phyloP scores from a whole-genome alignment of 345 rosid genomes.

The Hibiscus mutabilis region DNA sequence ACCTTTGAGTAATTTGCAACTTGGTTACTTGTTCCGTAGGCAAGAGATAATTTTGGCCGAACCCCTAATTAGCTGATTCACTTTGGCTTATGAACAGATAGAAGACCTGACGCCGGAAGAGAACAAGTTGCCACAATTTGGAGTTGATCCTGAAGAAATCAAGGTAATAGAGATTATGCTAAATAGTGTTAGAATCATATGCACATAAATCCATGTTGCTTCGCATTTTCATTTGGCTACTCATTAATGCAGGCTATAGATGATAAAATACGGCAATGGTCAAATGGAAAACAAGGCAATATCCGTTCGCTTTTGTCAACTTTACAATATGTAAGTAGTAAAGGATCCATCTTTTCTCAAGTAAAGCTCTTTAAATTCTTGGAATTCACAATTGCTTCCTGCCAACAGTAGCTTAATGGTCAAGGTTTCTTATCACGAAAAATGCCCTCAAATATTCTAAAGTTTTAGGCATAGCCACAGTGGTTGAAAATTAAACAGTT shows the following conservation, averaged over 20 bases:
- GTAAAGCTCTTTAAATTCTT: too few species aligned
- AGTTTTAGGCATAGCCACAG: background rate
- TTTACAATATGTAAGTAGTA: conserved; percentile 65
- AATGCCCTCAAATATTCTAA: background rate
- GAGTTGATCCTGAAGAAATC: conserved; percentile 32
- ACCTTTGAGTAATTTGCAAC: background rate
- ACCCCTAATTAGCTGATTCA: conserved; percentile 9
- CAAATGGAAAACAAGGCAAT: conserved; percentile 73
- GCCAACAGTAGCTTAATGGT: background rate
- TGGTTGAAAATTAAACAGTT: background rate
- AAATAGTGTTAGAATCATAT: background rate
- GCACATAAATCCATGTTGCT: background rate
- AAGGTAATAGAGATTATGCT: conserved; percentile 30
- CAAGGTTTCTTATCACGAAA: too few species aligned
- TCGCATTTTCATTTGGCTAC: background rate
- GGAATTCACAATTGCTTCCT: too few species aligned
- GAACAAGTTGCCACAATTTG: conserved; percentile 19
- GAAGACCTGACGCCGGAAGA: conserved; percentile 50
- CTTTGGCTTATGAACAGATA: conserved; percentile 30
- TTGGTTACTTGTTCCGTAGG: background rate
- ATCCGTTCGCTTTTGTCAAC: conserved; percentile 91
- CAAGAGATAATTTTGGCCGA: background rate
- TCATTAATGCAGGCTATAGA: conserved; percentile 45
- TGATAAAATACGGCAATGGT: conserved; percentile 66
- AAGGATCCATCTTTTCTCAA: too few species aligned